Evolutionary conservation across 2,329 filamentous ascomycete genomes (phyloP).

Genomic region (Aspergillus sp.): DNA sequence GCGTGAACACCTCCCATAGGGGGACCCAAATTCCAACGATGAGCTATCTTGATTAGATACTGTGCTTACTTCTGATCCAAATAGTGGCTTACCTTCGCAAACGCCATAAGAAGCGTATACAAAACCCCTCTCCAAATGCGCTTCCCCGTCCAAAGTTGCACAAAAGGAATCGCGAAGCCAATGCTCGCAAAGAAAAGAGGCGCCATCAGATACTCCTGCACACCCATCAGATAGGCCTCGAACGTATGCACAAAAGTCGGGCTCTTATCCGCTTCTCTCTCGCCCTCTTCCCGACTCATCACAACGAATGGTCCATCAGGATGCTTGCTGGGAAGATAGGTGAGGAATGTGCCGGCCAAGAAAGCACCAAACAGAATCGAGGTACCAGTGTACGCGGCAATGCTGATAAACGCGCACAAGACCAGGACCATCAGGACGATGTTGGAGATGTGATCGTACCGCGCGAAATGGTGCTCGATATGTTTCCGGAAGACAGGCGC

Average conservation of each 20-base stretch:
- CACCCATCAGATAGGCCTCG: slow-evolving; percentile 30
- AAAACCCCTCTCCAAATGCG: slow-evolving; percentile 26
- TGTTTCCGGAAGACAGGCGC: slow-evolving; percentile 32
- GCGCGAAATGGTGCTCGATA: slow-evolving; percentile 28
- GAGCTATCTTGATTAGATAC: slow-evolving; percentile 12
- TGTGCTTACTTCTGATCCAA: background rate
- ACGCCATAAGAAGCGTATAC: slow-evolving; percentile 23
- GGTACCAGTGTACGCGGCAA: slow-evolving; percentile 32
- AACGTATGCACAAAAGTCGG: slow-evolving; percentile 36
- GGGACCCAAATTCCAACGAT: slow-evolving; percentile 24
- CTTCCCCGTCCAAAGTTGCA: slow-evolving; percentile 26
- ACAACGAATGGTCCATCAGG: slow-evolving; percentile 32
- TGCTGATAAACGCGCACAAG: slow-evolving; percentile 24
- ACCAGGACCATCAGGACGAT: slow-evolving; percentile 31
- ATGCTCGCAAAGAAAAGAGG: slow-evolving; percentile 27
- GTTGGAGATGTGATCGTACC: slow-evolving; percentile 27
- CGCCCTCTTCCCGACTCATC: slow-evolving; percentile 28
- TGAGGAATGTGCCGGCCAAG: slow-evolving; percentile 29
- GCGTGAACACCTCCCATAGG: slow-evolving; percentile 10
- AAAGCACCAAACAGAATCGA: slow-evolving; percentile 36
- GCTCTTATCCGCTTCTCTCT: slow-evolving; percentile 25
- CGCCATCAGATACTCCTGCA: slow-evolving; percentile 29
- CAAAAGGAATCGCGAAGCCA: slow-evolving; percentile 27
- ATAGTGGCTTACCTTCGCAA: slow-evolving; percentile 19
- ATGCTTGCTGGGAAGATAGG: slow-evolving; percentile 31